Conservation (phyloP, 1,139 yeast species). For the Kurtzmaniella quercitrusa region DNA sequence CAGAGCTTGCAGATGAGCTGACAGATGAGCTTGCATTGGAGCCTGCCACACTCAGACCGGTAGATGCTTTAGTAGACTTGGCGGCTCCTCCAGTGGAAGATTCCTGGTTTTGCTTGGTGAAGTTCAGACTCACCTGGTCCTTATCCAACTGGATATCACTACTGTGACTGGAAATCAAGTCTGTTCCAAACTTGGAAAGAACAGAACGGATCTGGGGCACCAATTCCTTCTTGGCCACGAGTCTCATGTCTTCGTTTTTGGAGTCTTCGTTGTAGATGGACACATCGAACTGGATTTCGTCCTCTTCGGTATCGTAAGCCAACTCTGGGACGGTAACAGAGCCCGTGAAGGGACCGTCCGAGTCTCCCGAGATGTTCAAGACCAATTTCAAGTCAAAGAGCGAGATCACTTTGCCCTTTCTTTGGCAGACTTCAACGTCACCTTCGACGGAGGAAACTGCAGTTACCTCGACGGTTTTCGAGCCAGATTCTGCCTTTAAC, state of each 20-base stretch:
- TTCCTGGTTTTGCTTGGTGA: conserved; percentile 62
- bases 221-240: conserved; percentile 52
- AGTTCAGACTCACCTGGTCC: conserved; percentile 61
- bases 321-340: conserved; percentile 83
- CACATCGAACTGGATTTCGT: conserved; percentile 80
- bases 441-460: conserved; percentile 77
- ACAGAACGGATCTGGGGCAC: conserved; percentile 64
- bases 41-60: too few species aligned
- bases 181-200: conserved; percentile 67
- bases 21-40: conserved; percentile 11
- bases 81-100: conserved; percentile 15
- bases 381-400: conserved; percentile 76
- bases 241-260: conserved; percentile 47
- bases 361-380: conserved; percentile 44
- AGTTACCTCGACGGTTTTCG: conserved; percentile 40
- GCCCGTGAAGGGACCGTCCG: conserved; percentile 48
- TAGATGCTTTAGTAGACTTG: conserved; percentile 13
- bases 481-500: conserved; percentile 32
- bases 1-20: conserved; percentile 5
- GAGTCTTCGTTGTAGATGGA: conserved; percentile 59
- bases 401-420: conserved; percentile 94
- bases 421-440: conserved; percentile 93
- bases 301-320: conserved; percentile 86
- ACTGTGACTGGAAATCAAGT: conserved; percentile 71
- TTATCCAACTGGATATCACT: conserved; percentile 76